A percentile compares a stretch with the other conserved stretches of the same genome.
phyloP scores from a whole-genome alignment of 2,329 filamentous ascomycete genomes.

The Lecanosticta acicola region DNA sequence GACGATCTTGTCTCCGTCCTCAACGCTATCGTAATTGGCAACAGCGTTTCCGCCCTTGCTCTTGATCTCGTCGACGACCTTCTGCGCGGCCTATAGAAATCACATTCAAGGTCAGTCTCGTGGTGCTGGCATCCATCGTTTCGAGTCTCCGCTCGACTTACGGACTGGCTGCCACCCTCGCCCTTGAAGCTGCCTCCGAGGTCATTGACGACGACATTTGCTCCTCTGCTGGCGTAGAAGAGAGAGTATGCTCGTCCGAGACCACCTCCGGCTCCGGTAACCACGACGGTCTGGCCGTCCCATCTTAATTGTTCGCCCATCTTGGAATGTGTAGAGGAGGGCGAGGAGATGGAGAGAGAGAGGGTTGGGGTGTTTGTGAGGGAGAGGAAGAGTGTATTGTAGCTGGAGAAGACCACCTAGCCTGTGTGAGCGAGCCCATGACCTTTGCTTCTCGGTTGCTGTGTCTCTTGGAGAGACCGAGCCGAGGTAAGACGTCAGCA shows the following conservation, averaged over 20 bases:
- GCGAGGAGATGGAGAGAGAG: background rate
- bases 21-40: conserved; percentile 94
- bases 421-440: background rate
- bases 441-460: background rate
- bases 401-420: background rate
- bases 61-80: conserved; percentile 77
- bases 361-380: background rate
- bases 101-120: conserved; percentile 6
- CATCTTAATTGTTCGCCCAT: conserved; percentile 70
- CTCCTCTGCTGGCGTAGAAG: conserved; percentile 88
- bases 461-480: background rate
- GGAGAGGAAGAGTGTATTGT: background rate
- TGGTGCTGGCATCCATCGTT: background rate
- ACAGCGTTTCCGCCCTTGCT: conserved; percentile 89
- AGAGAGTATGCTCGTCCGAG: conserved; percentile 75
- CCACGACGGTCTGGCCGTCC: conserved; percentile 82
- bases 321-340: conserved; percentile 16
- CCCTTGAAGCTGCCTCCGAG: conserved; percentile 89
- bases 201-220: conserved; percentile 94
- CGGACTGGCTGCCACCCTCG: conserved; percentile 72
- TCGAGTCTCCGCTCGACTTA: conserved; percentile 7
- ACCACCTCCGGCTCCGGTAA: conserved; percentile 80
- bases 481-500: background rate
- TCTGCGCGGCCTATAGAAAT: conserved; percentile 65
- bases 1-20: conserved; percentile 91